Conservation (phyloP, 106 monocot genomes). For the Triglochin maritima region DNA sequence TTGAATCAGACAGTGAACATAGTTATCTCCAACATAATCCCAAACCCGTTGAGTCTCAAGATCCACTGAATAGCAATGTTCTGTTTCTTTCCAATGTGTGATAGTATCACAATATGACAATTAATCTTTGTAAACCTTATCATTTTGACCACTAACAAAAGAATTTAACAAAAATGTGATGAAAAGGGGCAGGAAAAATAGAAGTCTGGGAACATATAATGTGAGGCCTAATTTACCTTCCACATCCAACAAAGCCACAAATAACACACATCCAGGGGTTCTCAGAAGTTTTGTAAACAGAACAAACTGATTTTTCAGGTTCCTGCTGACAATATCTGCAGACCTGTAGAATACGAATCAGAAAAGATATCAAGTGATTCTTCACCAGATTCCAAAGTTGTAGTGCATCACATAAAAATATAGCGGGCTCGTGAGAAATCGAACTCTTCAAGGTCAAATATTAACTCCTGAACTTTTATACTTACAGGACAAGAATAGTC, state of each 20-base stretch:
- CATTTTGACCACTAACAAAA: neutral
- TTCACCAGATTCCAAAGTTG: no score
- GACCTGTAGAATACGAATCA: slow-evolving; percentile 69
- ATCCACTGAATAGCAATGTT: slow-evolving; percentile 92
- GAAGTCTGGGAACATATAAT: neutral
- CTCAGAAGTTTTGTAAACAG: slow-evolving; percentile 53
- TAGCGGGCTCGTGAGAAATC: no score
- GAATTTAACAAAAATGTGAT: neutral
- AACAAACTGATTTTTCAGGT: slow-evolving; percentile 60
- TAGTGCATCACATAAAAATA: no score
- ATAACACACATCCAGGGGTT: slow-evolving; percentile 94
- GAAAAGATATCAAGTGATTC: no score
- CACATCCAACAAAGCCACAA: slow-evolving; percentile 97
- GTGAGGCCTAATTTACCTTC: slow-evolving; percentile 42
- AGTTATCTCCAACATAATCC: no score
- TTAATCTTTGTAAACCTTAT: neutral
- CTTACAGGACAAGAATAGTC: slow-evolving; percentile 98
- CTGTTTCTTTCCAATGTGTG: slow-evolving; percentile 88
- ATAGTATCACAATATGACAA: no score
- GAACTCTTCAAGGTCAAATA: no score
- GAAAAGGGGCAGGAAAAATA: neutral
- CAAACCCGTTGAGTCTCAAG: no score
- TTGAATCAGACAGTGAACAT: no score
- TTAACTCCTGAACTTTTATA: neutral
- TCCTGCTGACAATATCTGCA: slow-evolving; percentile 75